phyloP scores from a whole-genome alignment of 306 rosid genomes.

The Boehmeria nivea region DNA sequence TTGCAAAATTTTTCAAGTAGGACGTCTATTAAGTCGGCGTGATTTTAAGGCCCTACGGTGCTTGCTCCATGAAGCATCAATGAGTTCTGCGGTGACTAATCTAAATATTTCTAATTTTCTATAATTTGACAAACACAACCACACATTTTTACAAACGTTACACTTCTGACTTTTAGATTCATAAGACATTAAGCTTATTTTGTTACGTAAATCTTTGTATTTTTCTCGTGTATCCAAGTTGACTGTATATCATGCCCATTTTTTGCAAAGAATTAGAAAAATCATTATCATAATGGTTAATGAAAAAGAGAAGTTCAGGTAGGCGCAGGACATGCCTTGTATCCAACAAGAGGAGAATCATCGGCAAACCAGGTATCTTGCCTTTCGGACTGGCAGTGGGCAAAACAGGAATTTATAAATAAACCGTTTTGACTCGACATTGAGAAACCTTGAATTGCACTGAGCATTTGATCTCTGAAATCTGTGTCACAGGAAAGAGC shows the following conservation, averaged over 20 bases:
- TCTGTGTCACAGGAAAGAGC: conserved; percentile 40
- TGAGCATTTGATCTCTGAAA: conserved; percentile 72
- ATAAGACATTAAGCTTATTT: neutral
- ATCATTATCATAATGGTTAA: neutral
- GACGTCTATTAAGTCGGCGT: no score
- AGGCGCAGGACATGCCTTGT: conserved; percentile 39
- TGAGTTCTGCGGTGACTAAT: no score
- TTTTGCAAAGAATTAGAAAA: neutral
- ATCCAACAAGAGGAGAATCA: conserved; percentile 60
- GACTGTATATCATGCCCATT: neutral
- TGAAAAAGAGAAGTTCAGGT: neutral
- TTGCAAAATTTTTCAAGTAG: no score
- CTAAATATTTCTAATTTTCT: no score
- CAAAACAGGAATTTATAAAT: conserved; percentile 88
- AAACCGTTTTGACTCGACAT: conserved; percentile 46
- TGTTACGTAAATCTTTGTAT: neutral
- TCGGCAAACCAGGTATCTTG: conserved; percentile 95
- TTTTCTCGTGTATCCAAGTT: conserved; percentile 1
- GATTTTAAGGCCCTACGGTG: no score
- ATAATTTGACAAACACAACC: no score
- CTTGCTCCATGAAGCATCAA: no score
- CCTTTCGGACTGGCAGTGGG: conserved; percentile 93
- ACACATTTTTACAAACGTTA: no score
- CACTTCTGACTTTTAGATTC: no score
- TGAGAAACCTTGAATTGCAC: conserved; percentile 50